phyloP scores from a whole-genome alignment of 306 rosid species.

The Pachyrhizus erosus region DNA sequence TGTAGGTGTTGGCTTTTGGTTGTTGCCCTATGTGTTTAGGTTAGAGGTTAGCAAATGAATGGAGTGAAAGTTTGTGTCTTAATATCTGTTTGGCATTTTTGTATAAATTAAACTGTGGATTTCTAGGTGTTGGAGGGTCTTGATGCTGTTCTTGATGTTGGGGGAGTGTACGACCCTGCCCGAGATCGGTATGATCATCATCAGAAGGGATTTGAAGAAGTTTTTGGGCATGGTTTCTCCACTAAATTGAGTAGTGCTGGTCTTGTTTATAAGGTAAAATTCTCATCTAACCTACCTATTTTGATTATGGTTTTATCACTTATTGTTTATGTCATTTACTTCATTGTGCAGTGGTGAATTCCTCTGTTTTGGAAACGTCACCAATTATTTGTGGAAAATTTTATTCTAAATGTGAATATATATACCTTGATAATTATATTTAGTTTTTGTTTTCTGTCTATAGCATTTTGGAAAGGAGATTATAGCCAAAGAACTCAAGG shows the following conservation, averaged over 20 bases:
- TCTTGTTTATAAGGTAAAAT: slow-evolving; percentile 82
- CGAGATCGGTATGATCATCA: slow-evolving; percentile 93
- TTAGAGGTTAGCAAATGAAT: slow-evolving; percentile 3
- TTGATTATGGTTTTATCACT: neutral
- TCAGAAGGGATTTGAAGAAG: slow-evolving; percentile 93
- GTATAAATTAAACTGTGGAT: slow-evolving; percentile 23
- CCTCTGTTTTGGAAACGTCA: neutral
- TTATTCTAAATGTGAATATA: slow-evolving; percentile 18
- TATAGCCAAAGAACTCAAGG: slow-evolving; percentile 90
- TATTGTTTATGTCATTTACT: neutral
- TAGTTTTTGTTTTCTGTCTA: neutral
- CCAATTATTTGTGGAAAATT: neutral
- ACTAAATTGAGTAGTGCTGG: slow-evolving; percentile 98
- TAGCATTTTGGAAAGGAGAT: slow-evolving; percentile 97
- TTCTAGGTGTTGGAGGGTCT: slow-evolving; percentile 82
- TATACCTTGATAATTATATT: slow-evolving; percentile 19
- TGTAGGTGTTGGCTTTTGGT: slow-evolving; percentile 11
- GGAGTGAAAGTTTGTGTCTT: neutral
- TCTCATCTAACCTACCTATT: slow-evolving; percentile 22
- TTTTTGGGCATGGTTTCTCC: slow-evolving; percentile 87
- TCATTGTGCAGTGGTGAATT: neutral
- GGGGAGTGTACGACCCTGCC: slow-evolving; percentile 86
- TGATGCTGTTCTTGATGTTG: slow-evolving; percentile 98
- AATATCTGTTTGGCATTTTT: slow-evolving; percentile 3
- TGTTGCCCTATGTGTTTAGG: neutral